Evolutionary conservation across 495 filamentous ascomycete species (phyloP).

Genomic region (Astrothelium subdiscretum): DNA sequence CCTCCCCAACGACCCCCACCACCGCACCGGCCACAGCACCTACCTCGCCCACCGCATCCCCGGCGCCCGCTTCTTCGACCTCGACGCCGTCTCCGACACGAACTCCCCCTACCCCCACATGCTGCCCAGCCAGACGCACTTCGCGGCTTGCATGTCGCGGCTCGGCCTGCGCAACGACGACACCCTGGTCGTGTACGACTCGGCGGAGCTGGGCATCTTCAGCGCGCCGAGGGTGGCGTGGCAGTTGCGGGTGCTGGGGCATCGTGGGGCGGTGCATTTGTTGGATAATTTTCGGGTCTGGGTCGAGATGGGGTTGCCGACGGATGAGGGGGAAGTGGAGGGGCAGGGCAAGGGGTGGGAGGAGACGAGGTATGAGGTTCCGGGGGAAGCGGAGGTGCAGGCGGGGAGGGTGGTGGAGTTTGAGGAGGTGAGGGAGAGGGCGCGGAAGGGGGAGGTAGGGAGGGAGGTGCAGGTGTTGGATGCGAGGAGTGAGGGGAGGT

Average conservation of each 20-base stretch:
- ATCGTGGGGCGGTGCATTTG: conserved; percentile 67
- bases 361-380: conserved; percentile 43
- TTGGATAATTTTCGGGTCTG: conserved; percentile 90
- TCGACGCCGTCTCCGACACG: conserved; percentile 80
- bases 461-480: conserved; percentile 82
- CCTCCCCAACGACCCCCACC: conserved; percentile 71
- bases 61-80: conserved; percentile 86
- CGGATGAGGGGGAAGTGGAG: conserved; percentile 59
- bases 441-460: conserved; percentile 62
- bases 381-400: conserved; percentile 32
- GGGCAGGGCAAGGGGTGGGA: conserved; percentile 36
- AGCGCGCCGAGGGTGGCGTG: conserved; percentile 85
- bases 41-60: conserved; percentile 74
- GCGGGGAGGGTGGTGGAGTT: conserved; percentile 52
- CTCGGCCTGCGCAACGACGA: conserved; percentile 80
- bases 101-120: conserved; percentile 90
- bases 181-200: conserved; percentile 86
- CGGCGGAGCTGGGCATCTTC: conserved; percentile 79
- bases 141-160: conserved; percentile 76
- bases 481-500: conserved; percentile 70
- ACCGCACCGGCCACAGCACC: conserved; percentile 62
- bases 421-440: conserved; percentile 68
- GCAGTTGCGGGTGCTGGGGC: conserved; percentile 84
- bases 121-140: conserved; percentile 70
- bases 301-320: conserved; percentile 69